Percentiles rank a stretch among this genome's conserved stretches.
phyloP scores from a whole-genome alignment of 2,329 filamentous ascomycete genomes.

The Aspergillus fischeri region DNA sequence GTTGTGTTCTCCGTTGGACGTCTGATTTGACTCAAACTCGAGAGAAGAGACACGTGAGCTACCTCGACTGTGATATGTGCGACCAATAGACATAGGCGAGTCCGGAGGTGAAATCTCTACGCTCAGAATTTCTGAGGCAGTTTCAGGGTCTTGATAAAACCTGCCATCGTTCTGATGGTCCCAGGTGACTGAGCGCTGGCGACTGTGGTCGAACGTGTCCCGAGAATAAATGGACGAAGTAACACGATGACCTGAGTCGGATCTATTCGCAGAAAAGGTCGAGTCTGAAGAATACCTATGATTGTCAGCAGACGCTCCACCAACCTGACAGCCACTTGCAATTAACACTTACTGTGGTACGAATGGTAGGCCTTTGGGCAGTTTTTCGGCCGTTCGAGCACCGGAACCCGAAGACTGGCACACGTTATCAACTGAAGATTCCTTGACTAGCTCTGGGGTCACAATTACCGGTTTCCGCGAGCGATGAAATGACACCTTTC shows the following conservation, averaged over 20 bases:
- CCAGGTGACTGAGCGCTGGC: constrained; percentile 15
- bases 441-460: constrained; percentile 44
- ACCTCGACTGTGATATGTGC: constrained; percentile 23
- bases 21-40: constrained; percentile 20
- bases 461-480: constrained; percentile 44
- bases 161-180: constrained; percentile 5
- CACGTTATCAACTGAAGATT: constrained; percentile 43
- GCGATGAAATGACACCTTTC: constrained; percentile 45
- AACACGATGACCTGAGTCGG: constrained; percentile 37
- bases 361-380: constrained; percentile 32
- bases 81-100: constrained; percentile 33
- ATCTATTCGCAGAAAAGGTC: constrained; percentile 13
- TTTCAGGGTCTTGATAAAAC: constrained; percentile 1
- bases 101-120: constrained; percentile 46
- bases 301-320: not conserved
- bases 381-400: constrained; percentile 20
- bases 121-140: constrained; percentile 18
- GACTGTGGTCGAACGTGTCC: constrained; percentile 28
- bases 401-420: constrained; percentile 36
- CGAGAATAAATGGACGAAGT: constrained; percentile 59
- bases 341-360: constrained; percentile 35
- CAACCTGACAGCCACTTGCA: constrained; percentile 4
- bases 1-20: constrained; percentile 13
- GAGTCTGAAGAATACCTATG: constrained; percentile 15
- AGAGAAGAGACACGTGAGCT: constrained; percentile 40